Conservation (phyloP, 1,139 yeast genomes). For the Sugiyamaella grinbergsii region DNA sequence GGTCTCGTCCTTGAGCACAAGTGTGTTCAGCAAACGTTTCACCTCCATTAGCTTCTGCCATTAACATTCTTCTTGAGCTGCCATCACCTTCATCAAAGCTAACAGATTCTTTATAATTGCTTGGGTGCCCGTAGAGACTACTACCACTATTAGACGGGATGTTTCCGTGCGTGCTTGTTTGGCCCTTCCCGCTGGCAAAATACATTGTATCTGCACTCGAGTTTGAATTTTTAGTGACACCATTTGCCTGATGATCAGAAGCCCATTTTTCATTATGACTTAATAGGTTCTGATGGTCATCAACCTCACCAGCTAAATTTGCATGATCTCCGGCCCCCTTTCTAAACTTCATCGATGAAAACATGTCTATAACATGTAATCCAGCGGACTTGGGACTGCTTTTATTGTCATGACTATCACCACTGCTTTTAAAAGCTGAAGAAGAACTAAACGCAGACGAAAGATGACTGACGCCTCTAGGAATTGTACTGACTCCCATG, state of each 20-base stretch:
- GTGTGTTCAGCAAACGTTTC: no score
- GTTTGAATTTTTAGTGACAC: not conserved
- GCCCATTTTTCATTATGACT: not conserved
- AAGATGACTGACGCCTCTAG: constrained; percentile 11
- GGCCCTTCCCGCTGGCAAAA: not conserved
- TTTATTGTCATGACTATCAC: not conserved
- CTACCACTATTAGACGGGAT: constrained; percentile 9
- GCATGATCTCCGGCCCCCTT: constrained; percentile 1
- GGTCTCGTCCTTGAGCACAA: no score
- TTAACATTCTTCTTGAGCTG: not conserved
- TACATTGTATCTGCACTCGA: constrained; percentile 10
- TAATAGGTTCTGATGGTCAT: not conserved
- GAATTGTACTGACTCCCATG: constrained; percentile 12
- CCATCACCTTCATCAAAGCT: constrained; percentile 12
- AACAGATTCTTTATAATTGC: constrained; percentile 13
- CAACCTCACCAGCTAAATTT: not conserved
- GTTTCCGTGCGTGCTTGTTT: not conserved
- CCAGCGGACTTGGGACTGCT: constrained; percentile 11
- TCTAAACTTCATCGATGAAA: constrained; percentile 3
- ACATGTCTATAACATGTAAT: constrained; percentile 6
- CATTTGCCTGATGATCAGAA: not conserved
- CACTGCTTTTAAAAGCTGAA: constrained; percentile 1
- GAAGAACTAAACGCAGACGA: constrained; percentile 6
- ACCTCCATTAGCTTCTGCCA: not conserved
- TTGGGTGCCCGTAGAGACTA: constrained; percentile 8